These are phyloP conservation scores for Heterobasidion annosum DNA, from an alignment of 1,284 basidiomycete genomes.

Conservation along the genomic window DNA sequence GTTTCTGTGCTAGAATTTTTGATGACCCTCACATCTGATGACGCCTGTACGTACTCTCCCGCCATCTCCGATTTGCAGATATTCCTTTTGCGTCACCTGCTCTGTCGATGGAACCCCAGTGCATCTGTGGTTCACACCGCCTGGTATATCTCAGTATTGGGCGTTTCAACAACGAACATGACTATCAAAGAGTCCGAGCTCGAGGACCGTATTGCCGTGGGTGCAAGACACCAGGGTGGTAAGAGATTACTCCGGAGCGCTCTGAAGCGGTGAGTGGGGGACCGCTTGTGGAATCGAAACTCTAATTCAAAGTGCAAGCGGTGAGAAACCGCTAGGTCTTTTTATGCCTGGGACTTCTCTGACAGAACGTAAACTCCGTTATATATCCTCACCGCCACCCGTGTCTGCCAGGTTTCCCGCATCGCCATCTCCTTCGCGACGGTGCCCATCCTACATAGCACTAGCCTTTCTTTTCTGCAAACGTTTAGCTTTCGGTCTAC, in stretches of 20 bases:
- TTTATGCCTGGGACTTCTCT: not conserved
- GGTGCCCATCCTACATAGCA: too few relatives aligned
- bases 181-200: not conserved
- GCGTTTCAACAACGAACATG: not conserved
- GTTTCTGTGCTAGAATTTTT: too few relatives aligned
- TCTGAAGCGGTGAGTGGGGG: not conserved
- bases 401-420: not conserved
- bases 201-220: not conserved
- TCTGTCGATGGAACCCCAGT: too few relatives aligned
- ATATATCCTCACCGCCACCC: not conserved
- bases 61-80: too few relatives aligned
- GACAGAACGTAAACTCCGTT: not conserved
- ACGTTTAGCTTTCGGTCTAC: not conserved
- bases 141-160: not conserved
- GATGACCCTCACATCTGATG: too few relatives aligned
- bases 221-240: not conserved
- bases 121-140: not conserved
- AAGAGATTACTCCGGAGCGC: not conserved
- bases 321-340: not conserved
- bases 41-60: too few relatives aligned
- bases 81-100: too few relatives aligned
- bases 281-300: not conserved
- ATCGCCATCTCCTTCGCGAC: not conserved
- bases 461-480: not conserved
- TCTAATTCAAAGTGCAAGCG: not conserved